Evolutionary conservation across 2,329 filamentous ascomycete species (phyloP), one percentile per base, ranked within the genome.

Genomic region (Colletotrichum sp.): DNA sequence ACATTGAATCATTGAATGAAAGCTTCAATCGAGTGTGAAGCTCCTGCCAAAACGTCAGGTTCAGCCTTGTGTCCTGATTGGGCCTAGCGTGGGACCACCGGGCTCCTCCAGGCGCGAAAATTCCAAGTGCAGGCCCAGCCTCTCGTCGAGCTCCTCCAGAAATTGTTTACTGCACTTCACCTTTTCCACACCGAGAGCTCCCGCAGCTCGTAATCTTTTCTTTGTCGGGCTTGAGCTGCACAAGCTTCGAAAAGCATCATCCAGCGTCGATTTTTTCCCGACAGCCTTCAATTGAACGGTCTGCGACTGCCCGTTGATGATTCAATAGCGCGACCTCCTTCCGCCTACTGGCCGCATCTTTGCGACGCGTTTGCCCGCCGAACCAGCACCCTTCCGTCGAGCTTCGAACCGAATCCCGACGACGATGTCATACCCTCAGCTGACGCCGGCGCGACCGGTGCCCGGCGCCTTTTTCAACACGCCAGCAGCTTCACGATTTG

Each of bases 401-500:
- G 34, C 28, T 60, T n/a, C 79, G 71, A 72, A 32, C 26, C 21
- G 44, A 34, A 79, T 76, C 72, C 79, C 79, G 78, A 82, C 62
- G 24, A 64, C 77, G 79, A 93, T 93, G 91, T 87, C 91, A 68
- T 90, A 91, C 78, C 85, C 88, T 28, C 86, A 87, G 79, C 87
- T 86, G 78, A 95, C 95, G 72, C 95, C 95, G 52, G 89, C 93
- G 86, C 92, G 94, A 80, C 92, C 92, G 77, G 88, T 95, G 64
- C 95, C 95, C 60, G 95, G 95, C 87, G 93, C 93, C 81, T 96
- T 93, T 82, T 86, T 95, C 81, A 92, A 94, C 80, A 96, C 95
- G 26, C 95, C 95, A 72, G 88, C 90, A 44, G 84, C 86, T 70
- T 88, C 89, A 68, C 87, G 88, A 79, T 89, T 85, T 79, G 65